These are phyloP conservation scores for Penicillium paxilli DNA, from an alignment of 495 filamentous ascomycete species.

Conservation along the genomic window DNA sequence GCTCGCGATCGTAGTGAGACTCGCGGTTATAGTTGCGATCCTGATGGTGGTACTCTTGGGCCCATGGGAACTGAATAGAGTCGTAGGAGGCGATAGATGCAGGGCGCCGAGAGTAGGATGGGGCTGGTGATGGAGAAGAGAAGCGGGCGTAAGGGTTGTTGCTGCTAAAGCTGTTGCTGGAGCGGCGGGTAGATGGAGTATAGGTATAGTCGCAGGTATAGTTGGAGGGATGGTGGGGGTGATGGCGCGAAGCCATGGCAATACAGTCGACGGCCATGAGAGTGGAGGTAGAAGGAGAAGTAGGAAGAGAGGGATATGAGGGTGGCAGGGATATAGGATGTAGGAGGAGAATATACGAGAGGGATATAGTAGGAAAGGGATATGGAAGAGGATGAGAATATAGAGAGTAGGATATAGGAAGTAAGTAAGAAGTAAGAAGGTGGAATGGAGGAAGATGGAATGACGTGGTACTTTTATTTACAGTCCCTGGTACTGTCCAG, in stretches of 20 bases:
- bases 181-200: constrained; percentile 3
- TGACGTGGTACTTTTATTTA: neutral
- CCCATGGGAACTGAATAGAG: too few relatives aligned
- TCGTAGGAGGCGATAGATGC: constrained; percentile 25
- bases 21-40: too few relatives aligned
- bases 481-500: too few relatives aligned
- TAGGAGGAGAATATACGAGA: neutral
- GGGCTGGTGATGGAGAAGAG: constrained; percentile 32
- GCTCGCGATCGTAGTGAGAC: constrained; percentile 31
- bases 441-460: neutral
- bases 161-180: constrained; percentile 22
- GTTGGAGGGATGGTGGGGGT: constrained; percentile 28
- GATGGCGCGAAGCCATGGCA: constrained; percentile 24
- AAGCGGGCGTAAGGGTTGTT: constrained; percentile 41
- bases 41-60: constrained; percentile 20
- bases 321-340: neutral
- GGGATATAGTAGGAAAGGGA: neutral
- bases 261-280: constrained; percentile 26
- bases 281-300: neutral
- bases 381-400: neutral
- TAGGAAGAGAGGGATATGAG: neutral
- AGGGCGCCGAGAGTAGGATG: constrained; percentile 15
- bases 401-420: neutral
- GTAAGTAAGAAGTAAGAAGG: neutral
- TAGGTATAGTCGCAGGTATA: neutral